These are phyloP conservation scores for Apodospora peruviana DNA, from an alignment of 495 filamentous ascomycete genomes.

Conservation along the genomic window DNA sequence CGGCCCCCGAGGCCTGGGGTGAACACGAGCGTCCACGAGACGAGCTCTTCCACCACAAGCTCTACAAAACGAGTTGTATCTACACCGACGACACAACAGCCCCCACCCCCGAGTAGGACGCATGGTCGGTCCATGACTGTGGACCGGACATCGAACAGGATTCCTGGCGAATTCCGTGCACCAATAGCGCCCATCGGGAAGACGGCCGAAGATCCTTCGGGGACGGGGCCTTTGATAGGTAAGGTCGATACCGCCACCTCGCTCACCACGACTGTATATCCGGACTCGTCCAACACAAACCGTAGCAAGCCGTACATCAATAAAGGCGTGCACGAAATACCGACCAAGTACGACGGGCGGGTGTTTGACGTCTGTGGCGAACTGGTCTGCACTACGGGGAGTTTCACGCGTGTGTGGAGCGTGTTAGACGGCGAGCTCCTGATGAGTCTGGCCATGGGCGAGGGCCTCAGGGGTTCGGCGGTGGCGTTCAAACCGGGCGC, in stretches of 20 bases:
- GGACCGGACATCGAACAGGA: constrained; percentile 32
- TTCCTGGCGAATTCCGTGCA: constrained; percentile 28
- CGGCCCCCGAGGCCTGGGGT: constrained; percentile 39
- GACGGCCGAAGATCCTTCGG: constrained; percentile 15
- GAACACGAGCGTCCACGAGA: constrained; percentile 30
- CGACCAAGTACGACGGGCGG: constrained; percentile 78
- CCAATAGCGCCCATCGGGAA: constrained; percentile 18
- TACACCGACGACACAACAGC: constrained; percentile 42
- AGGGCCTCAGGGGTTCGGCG: constrained; percentile 71
- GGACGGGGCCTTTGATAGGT: constrained; percentile 18
- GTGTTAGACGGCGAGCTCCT: constrained; percentile 72
- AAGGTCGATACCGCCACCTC: constrained; percentile 17
- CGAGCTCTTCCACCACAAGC: constrained; percentile 1
- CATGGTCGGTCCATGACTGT: constrained; percentile 49
- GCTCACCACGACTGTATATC: constrained; percentile 46
- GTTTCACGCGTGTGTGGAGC: constrained; percentile 82
- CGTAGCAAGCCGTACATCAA: constrained; percentile 72
- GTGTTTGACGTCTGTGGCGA: constrained; percentile 83
- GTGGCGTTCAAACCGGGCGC: constrained; percentile 77
- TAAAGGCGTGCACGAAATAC: constrained; percentile 65
- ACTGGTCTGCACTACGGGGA: constrained; percentile 78
- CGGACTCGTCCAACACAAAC: constrained; percentile 80
- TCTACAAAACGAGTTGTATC: constrained; percentile 48
- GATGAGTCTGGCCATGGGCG: constrained; percentile 73
- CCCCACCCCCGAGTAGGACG: constrained; percentile 29